Evolutionary conservation across 1,284 basidiomycete genomes (phyloP).

Genomic region (Xerocomus nothofagi): DNA sequence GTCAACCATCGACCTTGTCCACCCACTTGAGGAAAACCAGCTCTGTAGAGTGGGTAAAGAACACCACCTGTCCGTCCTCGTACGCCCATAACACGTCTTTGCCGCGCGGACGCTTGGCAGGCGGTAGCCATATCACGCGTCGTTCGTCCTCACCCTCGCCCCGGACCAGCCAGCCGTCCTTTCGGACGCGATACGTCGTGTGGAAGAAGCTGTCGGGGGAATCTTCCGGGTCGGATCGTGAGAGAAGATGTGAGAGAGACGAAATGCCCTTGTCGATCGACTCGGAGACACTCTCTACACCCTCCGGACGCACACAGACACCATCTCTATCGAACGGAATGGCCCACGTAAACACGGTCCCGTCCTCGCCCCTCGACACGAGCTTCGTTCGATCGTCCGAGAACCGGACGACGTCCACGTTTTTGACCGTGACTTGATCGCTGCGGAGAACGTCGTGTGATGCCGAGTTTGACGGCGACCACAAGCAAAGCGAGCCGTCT

Average conservation of each 20-base stretch:
- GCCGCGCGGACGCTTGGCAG: conserved; percentile 6
- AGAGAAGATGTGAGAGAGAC: conserved; percentile 6
- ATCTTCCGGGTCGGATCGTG: conserved; percentile 15
- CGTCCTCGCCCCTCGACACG: conserved; percentile 12
- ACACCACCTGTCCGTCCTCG: conserved; percentile 7
- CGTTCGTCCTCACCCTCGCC: conserved; percentile 12
- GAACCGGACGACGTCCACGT: conserved; percentile 15
- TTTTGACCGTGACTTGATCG: conserved; percentile 6
- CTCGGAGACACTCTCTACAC: neutral
- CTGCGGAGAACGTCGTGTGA: conserved; percentile 10
- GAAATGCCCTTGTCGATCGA: neutral
- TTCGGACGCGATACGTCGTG: conserved; percentile 19
- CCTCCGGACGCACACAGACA: neutral
- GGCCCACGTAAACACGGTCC: conserved; percentile 10
- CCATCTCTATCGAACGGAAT: conserved; percentile 1
- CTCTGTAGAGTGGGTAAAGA: neutral
- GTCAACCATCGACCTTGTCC: neutral
- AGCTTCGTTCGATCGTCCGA: conserved; percentile 10
- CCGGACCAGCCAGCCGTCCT: conserved; percentile 28
- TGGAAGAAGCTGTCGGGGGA: conserved; percentile 1
- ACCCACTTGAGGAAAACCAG: conserved; percentile 6
- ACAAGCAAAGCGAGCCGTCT: conserved; percentile 20
- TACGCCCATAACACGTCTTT: conserved; percentile 14
- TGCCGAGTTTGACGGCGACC: conserved; percentile 18
- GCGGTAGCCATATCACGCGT: conserved; percentile 20